These are phyloP conservation scores for Sclerospora graminicola DNA, from an alignment of 352 stramenopile genomes.

Conservation along the genomic window DNA sequence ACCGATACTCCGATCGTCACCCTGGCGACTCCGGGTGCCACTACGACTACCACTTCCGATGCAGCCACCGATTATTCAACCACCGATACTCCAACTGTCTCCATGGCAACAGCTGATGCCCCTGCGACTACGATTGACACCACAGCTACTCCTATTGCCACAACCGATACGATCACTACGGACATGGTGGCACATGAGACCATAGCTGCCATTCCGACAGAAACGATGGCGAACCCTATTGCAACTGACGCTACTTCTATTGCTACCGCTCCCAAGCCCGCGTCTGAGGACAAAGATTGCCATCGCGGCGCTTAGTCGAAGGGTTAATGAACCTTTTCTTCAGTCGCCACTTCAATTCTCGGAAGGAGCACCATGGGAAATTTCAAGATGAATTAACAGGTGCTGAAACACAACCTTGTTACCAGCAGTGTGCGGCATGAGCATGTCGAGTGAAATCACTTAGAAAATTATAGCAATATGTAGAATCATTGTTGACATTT, in stretches of 20 bases:
- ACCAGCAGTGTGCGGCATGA: constrained; percentile 1
- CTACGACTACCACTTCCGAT: constrained; percentile 4
- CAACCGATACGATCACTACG: no score
- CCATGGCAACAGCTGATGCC: background rate
- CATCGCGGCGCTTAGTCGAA: no score
- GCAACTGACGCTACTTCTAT: background rate
- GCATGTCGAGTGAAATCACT: constrained; percentile 23
- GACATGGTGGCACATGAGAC: no score
- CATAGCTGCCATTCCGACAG: background rate
- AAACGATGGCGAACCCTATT: background rate
- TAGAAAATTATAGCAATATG: constrained; percentile 15
- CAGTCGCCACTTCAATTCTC: no score
- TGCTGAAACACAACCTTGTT: constrained; percentile 2
- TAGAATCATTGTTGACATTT: background rate
- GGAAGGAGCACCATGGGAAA: constrained; percentile 9
- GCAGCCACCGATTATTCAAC: background rate
- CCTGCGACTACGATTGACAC: background rate
- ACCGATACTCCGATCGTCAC: constrained; percentile 2
- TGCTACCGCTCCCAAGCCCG: background rate
- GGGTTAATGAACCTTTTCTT: no score
- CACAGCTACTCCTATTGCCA: background rate
- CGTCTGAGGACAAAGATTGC: no score
- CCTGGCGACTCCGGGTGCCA: constrained; percentile 1
- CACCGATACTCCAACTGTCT: constrained; percentile 1
- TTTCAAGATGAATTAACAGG: no score